phyloP scores from a whole-genome alignment of 345 rosid genomes.

The Brassica rapa region DNA sequence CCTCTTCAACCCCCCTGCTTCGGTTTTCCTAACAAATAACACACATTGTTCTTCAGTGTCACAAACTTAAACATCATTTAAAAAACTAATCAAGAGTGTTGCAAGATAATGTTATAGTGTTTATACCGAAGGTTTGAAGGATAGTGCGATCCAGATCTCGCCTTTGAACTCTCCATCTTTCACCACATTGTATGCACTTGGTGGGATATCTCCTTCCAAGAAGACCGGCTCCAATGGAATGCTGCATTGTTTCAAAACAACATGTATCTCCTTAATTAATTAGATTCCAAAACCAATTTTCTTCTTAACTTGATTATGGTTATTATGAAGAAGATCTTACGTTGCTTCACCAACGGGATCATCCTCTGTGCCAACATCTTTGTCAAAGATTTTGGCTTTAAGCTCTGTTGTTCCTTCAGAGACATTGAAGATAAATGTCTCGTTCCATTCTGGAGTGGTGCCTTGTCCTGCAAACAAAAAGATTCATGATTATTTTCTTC shows the following conservation, averaged over 20 bases:
- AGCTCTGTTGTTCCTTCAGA: constrained; percentile 56
- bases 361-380: constrained; percentile 56
- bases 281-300: neutral
- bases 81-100: constrained; percentile 2
- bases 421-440: constrained; percentile 66
- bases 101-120: neutral
- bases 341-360: constrained; percentile 70
- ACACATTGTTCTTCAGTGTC: constrained; percentile 4
- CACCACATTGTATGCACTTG: constrained; percentile 68
- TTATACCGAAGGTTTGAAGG: constrained; percentile 68
- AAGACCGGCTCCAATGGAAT: constrained; percentile 66
- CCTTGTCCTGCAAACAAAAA: constrained; percentile 56
- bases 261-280: neutral
- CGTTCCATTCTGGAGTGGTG: constrained; percentile 73
- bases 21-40: constrained; percentile 35
- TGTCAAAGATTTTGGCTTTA: constrained; percentile 64
- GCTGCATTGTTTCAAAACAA: constrained; percentile 42
- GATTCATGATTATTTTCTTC: neutral
- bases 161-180: constrained; percentile 64
- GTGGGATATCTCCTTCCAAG: constrained; percentile 54
- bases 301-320: neutral
- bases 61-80: neutral
- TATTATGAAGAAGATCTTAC: constrained; percentile 45
- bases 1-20: constrained; percentile 45
- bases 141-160: constrained; percentile 66